phyloP scores from a whole-genome alignment of 2,329 filamentous ascomycete species.

The Hymenoscyphus salicellus region DNA sequence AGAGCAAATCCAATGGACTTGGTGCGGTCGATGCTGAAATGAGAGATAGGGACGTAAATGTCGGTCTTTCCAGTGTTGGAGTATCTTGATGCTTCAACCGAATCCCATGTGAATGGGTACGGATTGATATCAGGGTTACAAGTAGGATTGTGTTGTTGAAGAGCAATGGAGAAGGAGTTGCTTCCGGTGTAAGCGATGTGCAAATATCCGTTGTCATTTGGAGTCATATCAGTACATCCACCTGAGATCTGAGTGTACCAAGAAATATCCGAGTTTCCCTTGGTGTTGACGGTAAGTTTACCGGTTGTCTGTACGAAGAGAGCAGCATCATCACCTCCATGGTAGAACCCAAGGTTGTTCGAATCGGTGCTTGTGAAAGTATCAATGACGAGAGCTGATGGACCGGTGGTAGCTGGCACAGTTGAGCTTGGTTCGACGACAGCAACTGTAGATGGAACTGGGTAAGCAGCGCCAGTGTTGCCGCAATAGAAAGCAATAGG shows the following conservation, averaged over 20 bases:
- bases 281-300: slow-evolving; percentile 54
- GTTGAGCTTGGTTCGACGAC: slow-evolving; percentile 46
- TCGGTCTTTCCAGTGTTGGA: slow-evolving; percentile 44
- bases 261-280: slow-evolving; percentile 55
- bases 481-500: slow-evolving; percentile 60
- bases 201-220: slow-evolving; percentile 56
- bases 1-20: slow-evolving; percentile 58
- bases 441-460: slow-evolving; percentile 42
- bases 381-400: slow-evolving; percentile 56
- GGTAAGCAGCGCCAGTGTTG: slow-evolving; percentile 47
- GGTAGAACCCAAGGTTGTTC: slow-evolving; percentile 63
- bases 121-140: slow-evolving; percentile 56
- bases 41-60: slow-evolving; percentile 64
- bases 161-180: slow-evolving; percentile 59
- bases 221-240: slow-evolving; percentile 54
- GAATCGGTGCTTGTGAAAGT: slow-evolving; percentile 50
- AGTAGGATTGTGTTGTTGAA: slow-evolving; percentile 63
- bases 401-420: slow-evolving; percentile 48
- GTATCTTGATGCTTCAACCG: slow-evolving; percentile 62
- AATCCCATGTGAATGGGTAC: slow-evolving; percentile 66
- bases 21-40: slow-evolving; percentile 61
- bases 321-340: slow-evolving; percentile 62
- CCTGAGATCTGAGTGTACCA: slow-evolving; percentile 58
- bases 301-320: slow-evolving; percentile 49
- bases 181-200: slow-evolving; percentile 63